phyloP scores from a whole-genome alignment of 2,329 filamentous ascomycete genomes.

The Mariannaea sp. region DNA sequence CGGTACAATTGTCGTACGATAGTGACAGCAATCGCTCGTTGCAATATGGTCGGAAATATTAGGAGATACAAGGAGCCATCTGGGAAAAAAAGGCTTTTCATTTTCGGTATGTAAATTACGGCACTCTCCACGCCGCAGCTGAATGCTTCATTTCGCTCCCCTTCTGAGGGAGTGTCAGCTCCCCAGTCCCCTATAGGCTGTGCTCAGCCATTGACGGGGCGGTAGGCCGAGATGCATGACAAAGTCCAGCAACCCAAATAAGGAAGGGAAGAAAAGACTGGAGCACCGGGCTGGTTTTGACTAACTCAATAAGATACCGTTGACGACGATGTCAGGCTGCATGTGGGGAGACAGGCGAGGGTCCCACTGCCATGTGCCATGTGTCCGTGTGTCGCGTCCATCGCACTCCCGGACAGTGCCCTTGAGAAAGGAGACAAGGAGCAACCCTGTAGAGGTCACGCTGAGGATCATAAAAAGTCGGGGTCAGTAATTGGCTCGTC shows the following conservation, averaged over 20 bases:
- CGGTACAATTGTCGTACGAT: constrained; percentile 35
- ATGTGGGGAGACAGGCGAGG: constrained; percentile 29
- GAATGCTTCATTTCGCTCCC: constrained; percentile 22
- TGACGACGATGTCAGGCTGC: constrained; percentile 30
- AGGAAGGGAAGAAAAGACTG: constrained; percentile 16
- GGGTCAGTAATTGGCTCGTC: background rate
- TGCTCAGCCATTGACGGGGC: constrained; percentile 14
- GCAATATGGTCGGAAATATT: constrained; percentile 9
- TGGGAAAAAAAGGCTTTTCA: constrained; percentile 16
- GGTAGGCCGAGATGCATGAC: constrained; percentile 22
- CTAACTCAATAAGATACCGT: constrained; percentile 20
- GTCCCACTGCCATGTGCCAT: constrained; percentile 34
- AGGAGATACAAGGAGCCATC: constrained; percentile 4
- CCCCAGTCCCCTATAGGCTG: constrained; percentile 10
- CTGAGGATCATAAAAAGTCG: constrained; percentile 7
- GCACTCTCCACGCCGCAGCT: constrained; percentile 25
- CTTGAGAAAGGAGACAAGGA: constrained; percentile 18
- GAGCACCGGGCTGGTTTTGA: constrained; percentile 20
- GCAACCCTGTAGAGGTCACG: constrained; percentile 18
- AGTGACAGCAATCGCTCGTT: constrained; percentile 12
- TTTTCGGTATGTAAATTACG: constrained; percentile 22
- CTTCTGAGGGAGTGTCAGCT: constrained; percentile 17
- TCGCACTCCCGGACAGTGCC: constrained; percentile 25
- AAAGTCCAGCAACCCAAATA: constrained; percentile 25
- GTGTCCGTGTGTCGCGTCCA: constrained; percentile 21